Conservation (phyloP, 139 green algal species). For the Medakamo hakoo region DNA sequence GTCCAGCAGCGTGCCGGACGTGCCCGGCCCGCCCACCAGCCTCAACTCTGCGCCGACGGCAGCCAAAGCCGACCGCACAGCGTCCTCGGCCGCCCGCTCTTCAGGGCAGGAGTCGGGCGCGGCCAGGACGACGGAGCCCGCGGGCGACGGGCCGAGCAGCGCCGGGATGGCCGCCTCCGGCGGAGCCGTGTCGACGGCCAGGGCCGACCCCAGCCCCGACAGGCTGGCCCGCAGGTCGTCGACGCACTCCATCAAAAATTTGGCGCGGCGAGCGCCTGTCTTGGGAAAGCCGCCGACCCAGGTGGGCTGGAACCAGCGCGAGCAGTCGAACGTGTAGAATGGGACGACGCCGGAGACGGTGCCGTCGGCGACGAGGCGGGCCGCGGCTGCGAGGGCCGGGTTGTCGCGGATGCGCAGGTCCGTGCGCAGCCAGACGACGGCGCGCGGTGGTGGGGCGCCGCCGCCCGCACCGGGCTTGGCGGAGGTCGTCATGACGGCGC, state of each 20-base stretch:
- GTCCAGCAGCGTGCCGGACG: not conserved
- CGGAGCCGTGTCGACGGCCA: constrained; percentile 56
- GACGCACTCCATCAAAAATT: constrained; percentile 77
- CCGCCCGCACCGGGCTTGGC: no score
- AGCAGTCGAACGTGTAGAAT: constrained; percentile 88
- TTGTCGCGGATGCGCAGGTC: not conserved
- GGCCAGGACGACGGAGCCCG: constrained; percentile 33
- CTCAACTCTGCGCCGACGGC: not conserved
- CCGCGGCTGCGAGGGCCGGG: not conserved
- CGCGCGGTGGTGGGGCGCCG: not conserved
- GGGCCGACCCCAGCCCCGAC: constrained; percentile 34
- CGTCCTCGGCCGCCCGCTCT: constrained; percentile 44
- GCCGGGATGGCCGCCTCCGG: constrained; percentile 60
- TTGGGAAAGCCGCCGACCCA: constrained; percentile 38
- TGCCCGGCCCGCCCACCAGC: not conserved
- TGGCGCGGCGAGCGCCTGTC: constrained; percentile 41
- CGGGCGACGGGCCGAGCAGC: not conserved
- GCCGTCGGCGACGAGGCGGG: not conserved
- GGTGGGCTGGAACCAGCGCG: constrained; percentile 39
- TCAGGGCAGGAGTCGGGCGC: constrained; percentile 59
- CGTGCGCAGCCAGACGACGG: not conserved
- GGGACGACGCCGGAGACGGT: constrained; percentile 40
- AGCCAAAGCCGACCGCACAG: constrained; percentile 9
- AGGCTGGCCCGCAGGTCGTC: constrained; percentile 49
- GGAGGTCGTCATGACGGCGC: no score